phyloP scores from a whole-genome alignment of 805 yeast genomes.

The Schwanniomyces yamadae region DNA sequence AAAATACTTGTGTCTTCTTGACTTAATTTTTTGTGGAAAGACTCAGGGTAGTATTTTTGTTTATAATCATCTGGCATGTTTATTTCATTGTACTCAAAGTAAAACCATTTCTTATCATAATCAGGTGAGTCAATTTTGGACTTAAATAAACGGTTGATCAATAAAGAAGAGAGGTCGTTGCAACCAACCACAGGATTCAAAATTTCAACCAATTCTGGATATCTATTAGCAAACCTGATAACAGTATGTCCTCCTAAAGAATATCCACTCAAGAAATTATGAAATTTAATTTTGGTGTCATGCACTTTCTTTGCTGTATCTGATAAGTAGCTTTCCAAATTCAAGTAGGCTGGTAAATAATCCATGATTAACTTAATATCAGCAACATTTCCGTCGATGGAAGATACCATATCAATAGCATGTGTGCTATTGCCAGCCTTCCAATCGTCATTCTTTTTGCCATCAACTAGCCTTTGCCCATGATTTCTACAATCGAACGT shows the following conservation, averaged over 20 bases:
- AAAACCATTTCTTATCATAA: slow-evolving; percentile 31
- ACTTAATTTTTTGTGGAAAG: slow-evolving; percentile 30
- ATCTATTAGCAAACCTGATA: slow-evolving; percentile 41
- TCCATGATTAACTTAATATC: slow-evolving; percentile 46
- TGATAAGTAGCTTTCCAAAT: slow-evolving; percentile 28
- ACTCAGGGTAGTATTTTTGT: slow-evolving; percentile 27
- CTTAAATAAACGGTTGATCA: slow-evolving; percentile 39
- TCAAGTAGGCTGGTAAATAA: slow-evolving; percentile 42
- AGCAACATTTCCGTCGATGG: slow-evolving; percentile 46
- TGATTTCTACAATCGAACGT: slow-evolving; percentile 58
- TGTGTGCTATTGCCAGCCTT: slow-evolving; percentile 47
- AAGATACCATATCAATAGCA: slow-evolving; percentile 48
- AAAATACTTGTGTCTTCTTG: slow-evolving; percentile 29
- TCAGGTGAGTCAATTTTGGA: slow-evolving; percentile 13
- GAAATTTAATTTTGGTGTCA: slow-evolving; percentile 23
- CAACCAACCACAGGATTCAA: slow-evolving; percentile 54
- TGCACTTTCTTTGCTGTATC: slow-evolving; percentile 12
- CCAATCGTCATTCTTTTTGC: slow-evolving; percentile 44
- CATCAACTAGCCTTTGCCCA: slow-evolving; percentile 45
- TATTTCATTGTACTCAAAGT: slow-evolving; percentile 34
- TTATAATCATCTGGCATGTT: slow-evolving; percentile 26
- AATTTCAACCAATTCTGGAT: slow-evolving; percentile 37
- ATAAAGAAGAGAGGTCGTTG: slow-evolving; percentile 44
- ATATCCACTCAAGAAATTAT: slow-evolving; percentile 46
- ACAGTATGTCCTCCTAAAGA: slow-evolving; percentile 61